These are phyloP conservation scores for Paraleonurus japonicus DNA, from an alignment of 257 asterid genomes.

Conservation along the genomic window DNA sequence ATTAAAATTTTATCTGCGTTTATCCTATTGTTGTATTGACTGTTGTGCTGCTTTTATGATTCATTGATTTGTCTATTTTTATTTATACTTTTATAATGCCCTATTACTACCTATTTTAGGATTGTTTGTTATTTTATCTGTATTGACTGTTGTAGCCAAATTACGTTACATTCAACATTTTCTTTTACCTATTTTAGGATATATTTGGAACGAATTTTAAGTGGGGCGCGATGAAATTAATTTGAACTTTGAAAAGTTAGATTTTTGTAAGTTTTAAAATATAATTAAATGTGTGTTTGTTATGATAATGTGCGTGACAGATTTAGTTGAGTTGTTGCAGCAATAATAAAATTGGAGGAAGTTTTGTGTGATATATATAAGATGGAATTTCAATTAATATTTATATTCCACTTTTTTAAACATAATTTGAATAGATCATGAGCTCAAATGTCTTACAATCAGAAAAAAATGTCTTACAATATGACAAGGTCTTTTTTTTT, in stretches of 20 bases:
- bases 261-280: too few species aligned
- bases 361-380: too few species aligned
- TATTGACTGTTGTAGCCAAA: slow-evolving; percentile 16
- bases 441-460: too few species aligned
- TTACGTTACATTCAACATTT: background rate
- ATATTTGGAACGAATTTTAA: background rate
- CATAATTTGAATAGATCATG: too few species aligned
- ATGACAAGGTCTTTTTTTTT: too few species aligned
- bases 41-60: slow-evolving; percentile 16
- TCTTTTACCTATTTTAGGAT: background rate
- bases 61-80: background rate
- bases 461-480: too few species aligned
- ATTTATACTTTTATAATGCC: background rate
- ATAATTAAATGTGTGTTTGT: background rate
- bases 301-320: too few species aligned
- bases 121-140: too few species aligned
- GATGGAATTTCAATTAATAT: too few species aligned
- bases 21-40: background rate
- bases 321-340: too few species aligned
- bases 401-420: too few species aligned
- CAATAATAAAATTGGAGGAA: too few species aligned
- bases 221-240: background rate
- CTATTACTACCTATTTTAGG: slow-evolving; percentile 14
- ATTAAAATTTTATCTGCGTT: background rate
- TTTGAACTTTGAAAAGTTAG: background rate